phyloP scores from a whole-genome alignment of 2,329 filamentous ascomycete genomes.

The Clonostachys byssicola region DNA sequence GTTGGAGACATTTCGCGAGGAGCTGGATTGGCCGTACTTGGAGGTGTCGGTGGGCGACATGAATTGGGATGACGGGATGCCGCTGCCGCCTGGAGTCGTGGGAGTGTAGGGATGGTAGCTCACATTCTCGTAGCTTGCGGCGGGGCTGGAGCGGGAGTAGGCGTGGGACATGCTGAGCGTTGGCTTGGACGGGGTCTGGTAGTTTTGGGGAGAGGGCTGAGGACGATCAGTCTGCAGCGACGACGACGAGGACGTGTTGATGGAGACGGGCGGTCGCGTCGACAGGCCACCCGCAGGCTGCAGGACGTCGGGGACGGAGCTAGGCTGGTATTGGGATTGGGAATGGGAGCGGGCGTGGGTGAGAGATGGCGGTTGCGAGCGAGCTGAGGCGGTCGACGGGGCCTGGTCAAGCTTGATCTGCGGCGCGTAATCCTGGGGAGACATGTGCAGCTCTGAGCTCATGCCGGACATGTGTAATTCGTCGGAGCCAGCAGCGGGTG shows the following conservation, averaged over 20 bases:
- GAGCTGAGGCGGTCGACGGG: conserved; percentile 21
- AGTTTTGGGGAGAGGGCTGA: conserved; percentile 39
- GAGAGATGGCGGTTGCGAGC: conserved; percentile 19
- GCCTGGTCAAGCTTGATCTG: conserved; percentile 48
- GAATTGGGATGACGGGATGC: conserved; percentile 52
- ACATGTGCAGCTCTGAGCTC: conserved; percentile 22
- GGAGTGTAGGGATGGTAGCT: conserved; percentile 57
- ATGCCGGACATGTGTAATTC: conserved; percentile 51
- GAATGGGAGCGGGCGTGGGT: conserved; percentile 21
- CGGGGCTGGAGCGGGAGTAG: conserved; percentile 84
- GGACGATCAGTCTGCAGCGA: conserved; percentile 36
- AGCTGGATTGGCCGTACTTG: conserved; percentile 53
- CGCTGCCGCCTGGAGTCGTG: conserved; percentile 56
- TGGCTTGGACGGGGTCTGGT: conserved; percentile 62
- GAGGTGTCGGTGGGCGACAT: conserved; percentile 47
- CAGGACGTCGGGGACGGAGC: conserved; percentile 52
- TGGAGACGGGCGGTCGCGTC: conserved; percentile 26
- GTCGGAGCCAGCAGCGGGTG: conserved; percentile 28
- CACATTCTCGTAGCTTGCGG: conserved; percentile 49
- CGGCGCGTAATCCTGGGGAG: conserved; percentile 44
- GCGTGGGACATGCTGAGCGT: conserved; percentile 63
- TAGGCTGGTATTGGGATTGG: conserved; percentile 21
- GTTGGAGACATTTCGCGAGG: conserved; percentile 65
- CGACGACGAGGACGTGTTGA: conserved; percentile 39
- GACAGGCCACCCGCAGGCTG: conserved; percentile 46